Evolutionary conservation across 1,284 basidiomycete species (phyloP).

Genomic region (Omphalotus olearius): DNA sequence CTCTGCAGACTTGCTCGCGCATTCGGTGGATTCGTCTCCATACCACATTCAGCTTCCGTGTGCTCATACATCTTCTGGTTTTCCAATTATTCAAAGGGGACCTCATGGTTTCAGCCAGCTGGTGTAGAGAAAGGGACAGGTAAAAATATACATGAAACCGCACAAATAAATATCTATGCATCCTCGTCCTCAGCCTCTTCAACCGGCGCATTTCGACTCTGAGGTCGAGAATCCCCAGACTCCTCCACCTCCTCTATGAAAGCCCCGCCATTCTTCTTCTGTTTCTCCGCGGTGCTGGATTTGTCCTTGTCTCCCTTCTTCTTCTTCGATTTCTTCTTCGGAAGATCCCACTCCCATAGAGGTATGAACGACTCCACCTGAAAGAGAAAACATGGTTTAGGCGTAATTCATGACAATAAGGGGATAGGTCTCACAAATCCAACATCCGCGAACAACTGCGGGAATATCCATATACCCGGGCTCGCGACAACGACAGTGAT

Average conservation of each 20-base stretch:
- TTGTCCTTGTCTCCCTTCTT: slow-evolving; percentile 53
- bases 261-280: slow-evolving; percentile 22
- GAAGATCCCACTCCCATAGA: slow-evolving; percentile 95
- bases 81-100: too few species aligned
- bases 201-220: slow-evolving; percentile 52
- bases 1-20: too few species aligned
- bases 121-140: background rate
- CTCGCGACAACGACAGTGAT: slow-evolving; percentile 84
- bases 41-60: too few species aligned
- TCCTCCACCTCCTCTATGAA: slow-evolving; percentile 53
- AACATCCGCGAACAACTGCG: slow-evolving; percentile 96
- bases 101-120: background rate
- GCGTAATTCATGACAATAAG: slow-evolving; percentile 2
- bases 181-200: slow-evolving; percentile 61
- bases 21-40: too few species aligned
- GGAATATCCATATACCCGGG: slow-evolving; percentile 99
- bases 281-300: slow-evolving; percentile 16
- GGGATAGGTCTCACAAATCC: slow-evolving; percentile 78
- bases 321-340: slow-evolving; percentile 85
- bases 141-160: slow-evolving; percentile 2
- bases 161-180: slow-evolving; percentile 22
- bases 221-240: slow-evolving; percentile 53
- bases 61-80: too few species aligned
- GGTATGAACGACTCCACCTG: slow-evolving; percentile 98
- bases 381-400: slow-evolving; percentile 4